Base-by-base conservation (phyloP, 768 basidiomycete species). In the Russula lepida region DNA sequence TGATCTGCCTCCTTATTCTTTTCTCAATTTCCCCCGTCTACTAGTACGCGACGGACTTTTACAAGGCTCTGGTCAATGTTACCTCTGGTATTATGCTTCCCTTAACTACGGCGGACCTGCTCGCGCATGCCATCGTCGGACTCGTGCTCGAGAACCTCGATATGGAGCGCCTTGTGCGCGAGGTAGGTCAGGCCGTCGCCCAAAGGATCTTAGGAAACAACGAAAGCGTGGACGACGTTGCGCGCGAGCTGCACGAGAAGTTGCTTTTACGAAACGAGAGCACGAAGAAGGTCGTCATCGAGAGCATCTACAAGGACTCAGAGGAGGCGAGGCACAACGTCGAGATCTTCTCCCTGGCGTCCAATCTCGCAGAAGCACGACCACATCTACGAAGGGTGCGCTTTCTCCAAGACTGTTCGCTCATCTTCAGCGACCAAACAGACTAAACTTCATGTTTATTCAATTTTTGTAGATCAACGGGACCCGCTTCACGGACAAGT, bases 401-500 rank as follows among this genome's bases (percentile, higher is more conserved):
- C 71, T 44, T 15, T 30, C 33, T 23, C n/a, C 23, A 12, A 25
- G 44, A 23, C 12, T 3, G 2, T 25, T 27, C 11, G 12, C 35
- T n/a, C 25, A 19, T 39, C 33, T 39, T n/a, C 25, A 6, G 11
- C 9, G 5, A 13, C 39, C n/a, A n/a, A 9, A 43, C 13, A 32
- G 3, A 25, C 25, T 39, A 25, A 39, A 23, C 49, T 33, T 35
- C n/a, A 44, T 17, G 60, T 54, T 37, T n/a, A 11, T 51, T 19
- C 41, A 33, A 43, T 58, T 54, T 62, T n/a, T 43, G 28, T 70
- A 97, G 94, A 89, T 97, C 50, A 84, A 86, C 52, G 92, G 92
- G n/a, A 91, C 92, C 44, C 88, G 95, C 3, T 95, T 98, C 77
- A 98, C 95, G 21, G 95, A 98, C 67, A 95, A 95, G 72, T 98